Evolutionary conservation across 2,329 filamentous ascomycete species (phyloP), one percentile per base, ranked within the genome.

Genomic region (Fusarium virguliforme): DNA sequence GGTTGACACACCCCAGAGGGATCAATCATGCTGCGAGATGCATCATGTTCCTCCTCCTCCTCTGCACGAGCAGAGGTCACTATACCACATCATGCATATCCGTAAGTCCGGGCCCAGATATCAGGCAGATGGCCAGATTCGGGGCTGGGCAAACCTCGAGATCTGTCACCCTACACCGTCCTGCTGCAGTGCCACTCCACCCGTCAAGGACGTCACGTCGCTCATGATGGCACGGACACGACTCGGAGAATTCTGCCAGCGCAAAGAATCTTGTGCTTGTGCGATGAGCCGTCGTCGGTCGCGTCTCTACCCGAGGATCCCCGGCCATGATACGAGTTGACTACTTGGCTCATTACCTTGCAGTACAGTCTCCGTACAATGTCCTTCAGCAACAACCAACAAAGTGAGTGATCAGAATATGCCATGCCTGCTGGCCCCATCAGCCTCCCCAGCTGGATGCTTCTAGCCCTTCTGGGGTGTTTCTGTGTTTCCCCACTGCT

Each of bases 211-310:
- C 60, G 60, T 75, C 32, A 65, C 50, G 60, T 74, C 32, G 55
- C 58, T 72, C 65, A 62, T 63, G 53, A 67, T 71, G 54, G 50
- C 59, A 60, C 64, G 64, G 38, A 51, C 64, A 74, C 63, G 57
- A 67, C 55, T 76, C 74, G 74, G 74, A 75, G 74, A 76, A 75
- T 75, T 76, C 64, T 76, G 66, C 58, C 63, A 72, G 62, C 59
- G 67, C 62, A 65, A 18, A 60, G 50, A 60, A 57, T 62, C 59
- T 67, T 67, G 70, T 74, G 60, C 59, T 58, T 75, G 70, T 75
- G 71, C 55, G 34, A 74, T 70, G 43, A 62, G 46, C 15, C 41
- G 26, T 46, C 41, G 26, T 26, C 41, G 41, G 64, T 63, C 50
- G 40, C 60, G 61, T 66, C 59, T 57, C 70, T 65, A 64, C 68